These are phyloP conservation scores for Mycosphaerelloides madeirae DNA, from an alignment of 2,329 filamentous ascomycete species.

Conservation along the genomic window DNA sequence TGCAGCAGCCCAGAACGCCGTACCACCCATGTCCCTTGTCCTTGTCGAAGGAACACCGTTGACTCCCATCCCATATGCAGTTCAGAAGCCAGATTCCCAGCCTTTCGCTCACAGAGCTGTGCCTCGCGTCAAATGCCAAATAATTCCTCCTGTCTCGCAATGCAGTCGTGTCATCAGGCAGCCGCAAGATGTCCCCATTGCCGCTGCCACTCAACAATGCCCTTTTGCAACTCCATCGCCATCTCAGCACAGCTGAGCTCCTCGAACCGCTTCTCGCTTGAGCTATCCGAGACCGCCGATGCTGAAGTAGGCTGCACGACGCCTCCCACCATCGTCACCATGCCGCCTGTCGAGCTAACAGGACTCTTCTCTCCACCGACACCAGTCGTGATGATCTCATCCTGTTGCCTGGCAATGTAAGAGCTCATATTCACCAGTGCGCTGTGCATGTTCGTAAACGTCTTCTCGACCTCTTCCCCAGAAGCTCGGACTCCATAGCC, in stretches of 20 bases:
- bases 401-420: slow-evolving; percentile 14
- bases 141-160: background rate
- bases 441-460: slow-evolving; percentile 23
- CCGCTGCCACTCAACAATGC: slow-evolving; percentile 45
- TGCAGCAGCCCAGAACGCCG: no score
- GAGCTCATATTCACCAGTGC: slow-evolving; percentile 16
- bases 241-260: slow-evolving; percentile 76
- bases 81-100: no score
- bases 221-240: slow-evolving; percentile 80
- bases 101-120: no score
- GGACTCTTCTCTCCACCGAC: slow-evolving; percentile 1
- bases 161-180: background rate
- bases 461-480: slow-evolving; percentile 18
- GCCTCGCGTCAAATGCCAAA: no score
- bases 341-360: background rate
- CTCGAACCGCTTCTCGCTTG: slow-evolving; percentile 51
- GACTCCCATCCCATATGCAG: no score
- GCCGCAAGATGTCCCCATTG: slow-evolving; percentile 10
- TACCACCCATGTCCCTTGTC: no score
- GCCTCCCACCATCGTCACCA: background rate
- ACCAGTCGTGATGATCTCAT: slow-evolving; percentile 5
- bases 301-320: slow-evolving; percentile 1
- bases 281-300: background rate
- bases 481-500: slow-evolving; percentile 13
- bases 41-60: no score